These are phyloP conservation scores for Daldinia eschscholtzii DNA, from an alignment of 2,329 filamentous ascomycete species.

Conservation along the genomic window DNA sequence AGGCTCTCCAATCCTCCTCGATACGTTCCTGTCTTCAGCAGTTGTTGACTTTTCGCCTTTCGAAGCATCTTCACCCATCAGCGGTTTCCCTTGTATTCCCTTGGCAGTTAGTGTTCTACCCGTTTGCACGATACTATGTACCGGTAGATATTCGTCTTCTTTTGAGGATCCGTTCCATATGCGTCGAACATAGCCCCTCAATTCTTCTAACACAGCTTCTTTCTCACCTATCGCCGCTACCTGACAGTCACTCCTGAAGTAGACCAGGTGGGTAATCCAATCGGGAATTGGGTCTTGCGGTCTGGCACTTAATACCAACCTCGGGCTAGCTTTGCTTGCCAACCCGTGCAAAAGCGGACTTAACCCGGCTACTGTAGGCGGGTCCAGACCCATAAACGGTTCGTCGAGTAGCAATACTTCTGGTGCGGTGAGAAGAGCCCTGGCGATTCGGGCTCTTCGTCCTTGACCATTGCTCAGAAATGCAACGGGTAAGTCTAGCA, in stretches of 20 bases:
- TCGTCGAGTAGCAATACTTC: slow-evolving; percentile 90
- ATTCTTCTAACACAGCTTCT: slow-evolving; percentile 68
- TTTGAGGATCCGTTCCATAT: slow-evolving; percentile 59
- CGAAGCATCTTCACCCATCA: slow-evolving; percentile 50
- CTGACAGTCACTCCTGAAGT: slow-evolving; percentile 75
- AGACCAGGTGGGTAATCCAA: slow-evolving; percentile 89
- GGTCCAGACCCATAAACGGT: slow-evolving; percentile 96
- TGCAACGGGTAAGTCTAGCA: slow-evolving; percentile 85
- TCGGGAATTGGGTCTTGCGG: slow-evolving; percentile 89
- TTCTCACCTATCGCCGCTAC: slow-evolving; percentile 76
- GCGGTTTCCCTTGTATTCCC: slow-evolving; percentile 55
- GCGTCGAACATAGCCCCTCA: slow-evolving; percentile 63
- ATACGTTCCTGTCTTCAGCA: slow-evolving; percentile 23
- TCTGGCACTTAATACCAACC: slow-evolving; percentile 81
- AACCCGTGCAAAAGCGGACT: slow-evolving; percentile 78
- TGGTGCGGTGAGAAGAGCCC: slow-evolving; percentile 81
- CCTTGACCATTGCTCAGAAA: slow-evolving; percentile 96
- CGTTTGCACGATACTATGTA: slow-evolving; percentile 64
- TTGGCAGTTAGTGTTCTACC: slow-evolving; percentile 60
- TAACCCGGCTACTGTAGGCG: slow-evolving; percentile 78
- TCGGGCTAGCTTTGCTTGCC: slow-evolving; percentile 74
- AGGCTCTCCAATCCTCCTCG: slow-evolving; percentile 67
- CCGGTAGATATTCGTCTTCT: slow-evolving; percentile 63
- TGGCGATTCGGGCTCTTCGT: slow-evolving; percentile 86
- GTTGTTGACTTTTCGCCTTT: slow-evolving; percentile 42